A percentile compares a stretch with the other conserved stretches of the same genome.
Conservation (phyloP, 2,329 filamentous ascomycete species). For the Penicillium sp. region DNA sequence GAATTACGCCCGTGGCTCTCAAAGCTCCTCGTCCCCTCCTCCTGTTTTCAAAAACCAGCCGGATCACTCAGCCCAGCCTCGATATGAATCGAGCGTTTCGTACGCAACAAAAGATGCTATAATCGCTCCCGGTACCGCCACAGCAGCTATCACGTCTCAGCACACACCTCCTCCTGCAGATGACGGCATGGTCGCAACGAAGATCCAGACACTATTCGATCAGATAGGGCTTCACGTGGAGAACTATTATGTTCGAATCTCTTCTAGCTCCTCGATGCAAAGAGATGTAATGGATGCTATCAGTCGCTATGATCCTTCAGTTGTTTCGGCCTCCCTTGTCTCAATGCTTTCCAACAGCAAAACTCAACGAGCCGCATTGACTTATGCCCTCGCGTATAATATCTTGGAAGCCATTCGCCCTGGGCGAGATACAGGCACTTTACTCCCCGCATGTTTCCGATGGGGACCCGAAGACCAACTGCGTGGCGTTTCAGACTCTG, state of each 20-base stretch:
- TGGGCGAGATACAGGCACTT: slow-evolving; percentile 1
- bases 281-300: not conserved
- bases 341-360: slow-evolving; percentile 19
- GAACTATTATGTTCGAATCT: slow-evolving; percentile 36
- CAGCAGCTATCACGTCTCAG: slow-evolving; percentile 2
- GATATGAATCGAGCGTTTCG: not conserved
- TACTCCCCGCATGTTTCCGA: slow-evolving; percentile 14
- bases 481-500: not conserved
- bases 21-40: not conserved
- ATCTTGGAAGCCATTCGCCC: slow-evolving; percentile 25
- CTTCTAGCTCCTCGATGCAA: not conserved
- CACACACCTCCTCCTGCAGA: slow-evolving; percentile 36
- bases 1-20: not conserved
- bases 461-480: not conserved
- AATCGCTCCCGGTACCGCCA: not conserved
- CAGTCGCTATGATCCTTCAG: slow-evolving; percentile 23
- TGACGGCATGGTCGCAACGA: slow-evolving; percentile 29
- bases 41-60: not conserved
- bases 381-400: slow-evolving; percentile 24
- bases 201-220: slow-evolving; percentile 37
- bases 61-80: not conserved
- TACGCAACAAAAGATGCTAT: not conserved
- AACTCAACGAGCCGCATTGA: slow-evolving; percentile 20
- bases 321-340: slow-evolving; percentile 19
- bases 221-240: slow-evolving; percentile 41